A percentile compares a stretch with the other conserved stretches of the same genome.
Evolutionary conservation across 2,329 filamentous ascomycete species (phyloP).

Genomic region (Ceratocystis papillata): DNA sequence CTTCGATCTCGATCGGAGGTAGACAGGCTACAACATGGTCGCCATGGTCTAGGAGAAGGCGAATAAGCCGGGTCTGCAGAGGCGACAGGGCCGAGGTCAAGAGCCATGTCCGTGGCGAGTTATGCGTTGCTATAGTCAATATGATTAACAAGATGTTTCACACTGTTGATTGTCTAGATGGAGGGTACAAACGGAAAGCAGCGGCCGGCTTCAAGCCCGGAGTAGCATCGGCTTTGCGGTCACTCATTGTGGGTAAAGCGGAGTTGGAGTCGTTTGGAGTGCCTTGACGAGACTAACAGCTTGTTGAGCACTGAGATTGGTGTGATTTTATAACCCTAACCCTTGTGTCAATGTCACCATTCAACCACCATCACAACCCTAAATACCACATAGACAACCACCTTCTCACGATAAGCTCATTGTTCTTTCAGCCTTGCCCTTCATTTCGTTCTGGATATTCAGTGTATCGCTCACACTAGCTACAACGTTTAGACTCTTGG

Average conservation of each 20-base stretch:
- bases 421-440: background rate
- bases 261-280: background rate
- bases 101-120: constrained; percentile 81
- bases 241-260: constrained; percentile 3
- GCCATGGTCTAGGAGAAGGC: constrained; percentile 75
- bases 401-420: background rate
- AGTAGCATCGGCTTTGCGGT: constrained; percentile 7
- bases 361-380: too few species aligned
- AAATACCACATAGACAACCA: background rate
- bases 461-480: background rate
- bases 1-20: constrained; percentile 64
- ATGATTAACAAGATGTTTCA: background rate
- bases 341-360: background rate
- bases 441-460: too few species aligned
- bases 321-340: background rate
- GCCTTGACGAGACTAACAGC: background rate
- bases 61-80: constrained; percentile 69
- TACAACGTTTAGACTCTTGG: background rate
- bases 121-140: constrained; percentile 46
- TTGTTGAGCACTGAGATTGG: background rate
- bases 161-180: background rate
- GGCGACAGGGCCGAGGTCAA: constrained; percentile 79
- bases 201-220: constrained; percentile 5
- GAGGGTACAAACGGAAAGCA: constrained; percentile 19
- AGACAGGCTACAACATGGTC: constrained; percentile 83